These are phyloP conservation scores for Zygosaccharomyces kombuchaensis DNA, from an alignment of 805 yeast genomes.

Conservation along the genomic window DNA sequence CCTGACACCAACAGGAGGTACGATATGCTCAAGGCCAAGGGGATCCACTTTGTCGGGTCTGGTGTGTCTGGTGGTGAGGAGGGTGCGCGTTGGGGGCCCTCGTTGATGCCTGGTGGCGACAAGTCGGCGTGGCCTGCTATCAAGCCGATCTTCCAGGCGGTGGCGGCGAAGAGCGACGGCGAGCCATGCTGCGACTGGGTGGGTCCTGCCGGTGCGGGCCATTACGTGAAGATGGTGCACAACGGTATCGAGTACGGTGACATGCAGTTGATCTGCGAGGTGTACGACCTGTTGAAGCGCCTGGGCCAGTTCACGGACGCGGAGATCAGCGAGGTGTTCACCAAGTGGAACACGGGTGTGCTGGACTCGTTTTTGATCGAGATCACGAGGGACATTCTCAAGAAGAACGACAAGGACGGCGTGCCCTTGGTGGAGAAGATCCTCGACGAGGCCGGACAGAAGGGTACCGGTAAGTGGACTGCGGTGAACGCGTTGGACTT, in stretches of 20 bases:
- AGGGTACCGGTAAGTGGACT: slow-evolving; percentile 99
- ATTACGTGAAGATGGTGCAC: slow-evolving; percentile 99
- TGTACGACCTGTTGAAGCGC: slow-evolving; percentile 93
- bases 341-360: slow-evolving; percentile 95
- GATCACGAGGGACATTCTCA: slow-evolving; percentile 92
- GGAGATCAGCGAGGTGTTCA: slow-evolving; percentile 90
- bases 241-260: slow-evolving; percentile 99
- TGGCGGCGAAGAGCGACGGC: slow-evolving; percentile 94
- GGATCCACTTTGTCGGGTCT: slow-evolving; percentile 90
- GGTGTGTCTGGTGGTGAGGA: slow-evolving; percentile 99
- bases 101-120: slow-evolving; percentile 99
- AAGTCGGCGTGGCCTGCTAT: slow-evolving; percentile 98
- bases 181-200: slow-evolving; percentile 99
- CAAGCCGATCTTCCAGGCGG: slow-evolving; percentile 92
- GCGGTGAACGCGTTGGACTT: slow-evolving; percentile 96
- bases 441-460: slow-evolving; percentile 95
- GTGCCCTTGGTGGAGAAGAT: slow-evolving; percentile 94
- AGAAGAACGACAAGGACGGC: slow-evolving; percentile 85
- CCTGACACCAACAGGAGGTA: slow-evolving; percentile 97
- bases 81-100: slow-evolving; percentile 99
- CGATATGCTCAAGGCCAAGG: slow-evolving; percentile 82
- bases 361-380: slow-evolving; percentile 95
- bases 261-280: slow-evolving; percentile 98
- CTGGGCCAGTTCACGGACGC: slow-evolving; percentile 84
- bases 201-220: slow-evolving; percentile 99